Percentiles rank a stretch among this genome's conserved stretches.
Conservation (phyloP, 768 basidiomycete species). For the Boletus pseudopeckii region DNA sequence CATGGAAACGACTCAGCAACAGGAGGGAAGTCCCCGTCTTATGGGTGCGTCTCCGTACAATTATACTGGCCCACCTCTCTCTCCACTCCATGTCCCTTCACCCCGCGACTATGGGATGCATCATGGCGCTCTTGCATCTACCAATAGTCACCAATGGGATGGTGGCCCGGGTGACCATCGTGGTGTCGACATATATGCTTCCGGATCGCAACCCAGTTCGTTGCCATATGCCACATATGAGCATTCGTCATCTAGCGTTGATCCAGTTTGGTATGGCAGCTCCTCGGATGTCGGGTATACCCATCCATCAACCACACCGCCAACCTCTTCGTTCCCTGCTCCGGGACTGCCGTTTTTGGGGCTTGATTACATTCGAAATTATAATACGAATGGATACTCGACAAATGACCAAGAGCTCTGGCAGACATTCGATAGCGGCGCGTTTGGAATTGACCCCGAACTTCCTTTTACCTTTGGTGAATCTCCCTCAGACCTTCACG, state of each 20-base stretch:
- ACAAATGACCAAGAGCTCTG: slow-evolving; percentile 43
- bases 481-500: slow-evolving; percentile 27
- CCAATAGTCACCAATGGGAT: slow-evolving; percentile 42
- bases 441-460: slow-evolving; percentile 76
- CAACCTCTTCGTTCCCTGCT: slow-evolving; percentile 62
- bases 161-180: slow-evolving; percentile 37
- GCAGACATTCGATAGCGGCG: slow-evolving; percentile 66
- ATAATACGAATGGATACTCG: slow-evolving; percentile 46
- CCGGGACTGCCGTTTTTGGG: slow-evolving; percentile 82
- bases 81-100: slow-evolving; percentile 50
- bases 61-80: slow-evolving; percentile 44
- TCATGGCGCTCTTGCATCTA: slow-evolving; percentile 29
- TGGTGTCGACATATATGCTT: slow-evolving; percentile 43
- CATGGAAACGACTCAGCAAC: slow-evolving; percentile 41
- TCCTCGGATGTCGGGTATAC: slow-evolving; percentile 39
- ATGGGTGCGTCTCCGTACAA: slow-evolving; percentile 43
- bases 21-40: slow-evolving; percentile 56
- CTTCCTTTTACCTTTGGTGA: slow-evolving; percentile 61
- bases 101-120: slow-evolving; percentile 53
- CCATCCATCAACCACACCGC: slow-evolving; percentile 55
- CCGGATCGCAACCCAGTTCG: slow-evolving; percentile 33
- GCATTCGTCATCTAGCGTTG: slow-evolving; percentile 38
- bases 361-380: slow-evolving; percentile 80
- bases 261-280: slow-evolving; percentile 35
- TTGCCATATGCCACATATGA: slow-evolving; percentile 46